phyloP scores from a whole-genome alignment of 2,329 filamentous ascomycete genomes.

The Trichoderma sp. region DNA sequence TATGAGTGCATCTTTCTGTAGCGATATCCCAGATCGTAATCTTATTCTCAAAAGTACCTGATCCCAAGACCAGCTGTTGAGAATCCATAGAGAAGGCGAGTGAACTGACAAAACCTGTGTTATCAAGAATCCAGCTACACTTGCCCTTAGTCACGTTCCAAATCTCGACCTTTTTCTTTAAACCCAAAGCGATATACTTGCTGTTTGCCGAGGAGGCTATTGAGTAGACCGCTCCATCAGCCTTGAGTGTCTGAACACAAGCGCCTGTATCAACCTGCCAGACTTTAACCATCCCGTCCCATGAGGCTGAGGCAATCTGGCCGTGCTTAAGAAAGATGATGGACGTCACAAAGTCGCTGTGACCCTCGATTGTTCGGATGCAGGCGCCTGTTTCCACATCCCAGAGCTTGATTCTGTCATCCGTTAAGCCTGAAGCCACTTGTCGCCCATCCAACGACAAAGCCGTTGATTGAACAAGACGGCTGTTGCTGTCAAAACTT shows the following conservation, averaged over 20 bases:
- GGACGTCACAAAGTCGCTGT: neutral
- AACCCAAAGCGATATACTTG: neutral
- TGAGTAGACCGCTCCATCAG: neutral
- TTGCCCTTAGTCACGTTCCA: slow-evolving; percentile 1
- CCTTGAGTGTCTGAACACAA: slow-evolving; percentile 5
- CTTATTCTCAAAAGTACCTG: neutral
- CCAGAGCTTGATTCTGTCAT: neutral
- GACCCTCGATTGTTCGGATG: neutral
- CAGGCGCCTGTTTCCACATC: neutral
- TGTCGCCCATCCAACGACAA: neutral
- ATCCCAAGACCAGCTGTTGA: neutral
- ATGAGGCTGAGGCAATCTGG: neutral
- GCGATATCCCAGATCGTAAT: neutral
- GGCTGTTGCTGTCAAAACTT: neutral
- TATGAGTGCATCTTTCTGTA: neutral
- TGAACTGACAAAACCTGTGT: neutral
- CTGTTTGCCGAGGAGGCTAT: neutral
- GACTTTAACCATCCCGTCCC: neutral
- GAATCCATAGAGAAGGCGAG: slow-evolving; percentile 5
- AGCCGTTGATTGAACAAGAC: neutral
- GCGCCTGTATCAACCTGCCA: slow-evolving; percentile 5
- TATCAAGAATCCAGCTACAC: neutral
- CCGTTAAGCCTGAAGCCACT: neutral
- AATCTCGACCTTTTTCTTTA: neutral
- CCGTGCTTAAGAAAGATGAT: neutral